Conservation (phyloP, 345 rosid species). For the Punica granatum region DNA sequence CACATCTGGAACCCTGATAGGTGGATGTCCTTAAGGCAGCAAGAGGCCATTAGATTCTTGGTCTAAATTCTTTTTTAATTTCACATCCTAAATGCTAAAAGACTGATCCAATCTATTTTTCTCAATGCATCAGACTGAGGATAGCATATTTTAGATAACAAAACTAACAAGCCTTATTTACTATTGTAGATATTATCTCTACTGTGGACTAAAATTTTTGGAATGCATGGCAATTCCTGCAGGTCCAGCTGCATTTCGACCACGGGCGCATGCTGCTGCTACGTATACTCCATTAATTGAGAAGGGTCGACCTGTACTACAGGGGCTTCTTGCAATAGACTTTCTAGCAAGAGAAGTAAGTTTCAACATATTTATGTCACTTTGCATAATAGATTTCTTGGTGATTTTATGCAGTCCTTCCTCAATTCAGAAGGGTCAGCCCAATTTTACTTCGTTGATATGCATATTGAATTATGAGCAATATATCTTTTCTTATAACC, state of each 20-base stretch:
- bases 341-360: conserved; percentile 94
- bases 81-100: too few species aligned
- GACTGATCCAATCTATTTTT: too few species aligned
- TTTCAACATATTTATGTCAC: conserved; percentile 12
- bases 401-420: neutral
- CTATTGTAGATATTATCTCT: neutral
- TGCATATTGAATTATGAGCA: neutral
- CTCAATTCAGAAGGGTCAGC: neutral
- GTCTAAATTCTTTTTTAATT: too few species aligned
- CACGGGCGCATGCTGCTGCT: conserved; percentile 59
- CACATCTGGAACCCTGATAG: neutral
- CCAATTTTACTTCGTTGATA: neutral
- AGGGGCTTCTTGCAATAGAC: conserved; percentile 94
- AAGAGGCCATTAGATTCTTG: too few species aligned
- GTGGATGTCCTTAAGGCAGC: too few species aligned
- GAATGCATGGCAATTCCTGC: conserved; percentile 18
- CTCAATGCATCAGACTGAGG: too few species aligned
- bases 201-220: conserved; percentile 9
- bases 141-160: neutral
- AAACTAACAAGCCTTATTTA: neutral
- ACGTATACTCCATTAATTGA: conserved; percentile 63
- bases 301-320: conserved; percentile 95
- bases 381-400: neutral
- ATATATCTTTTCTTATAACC: neutral
- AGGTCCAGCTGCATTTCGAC: conserved; percentile 99